Conservation (phyloP, 31 red algal species). For the Bonnemaisonia californica region DNA sequence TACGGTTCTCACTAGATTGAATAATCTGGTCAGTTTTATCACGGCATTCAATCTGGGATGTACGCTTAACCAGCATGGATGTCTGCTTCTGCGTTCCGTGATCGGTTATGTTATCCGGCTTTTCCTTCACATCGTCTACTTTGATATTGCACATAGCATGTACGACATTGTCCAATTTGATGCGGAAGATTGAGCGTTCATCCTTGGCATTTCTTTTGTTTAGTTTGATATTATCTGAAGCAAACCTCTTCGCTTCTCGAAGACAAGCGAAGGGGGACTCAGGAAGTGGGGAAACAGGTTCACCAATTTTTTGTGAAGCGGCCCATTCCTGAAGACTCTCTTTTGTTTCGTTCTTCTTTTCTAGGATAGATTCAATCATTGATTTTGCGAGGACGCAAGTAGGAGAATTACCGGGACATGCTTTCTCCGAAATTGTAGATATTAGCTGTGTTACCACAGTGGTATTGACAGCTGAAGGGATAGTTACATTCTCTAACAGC, state of each 20-base stretch:
- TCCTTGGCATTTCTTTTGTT: conserved; percentile 13
- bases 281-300: not conserved
- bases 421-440: not conserved
- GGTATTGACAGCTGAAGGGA: conserved; percentile 4
- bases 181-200: conserved; percentile 5
- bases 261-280: not conserved
- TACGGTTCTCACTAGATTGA: not conserved
- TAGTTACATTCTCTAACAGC: not conserved
- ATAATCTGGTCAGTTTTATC: not conserved
- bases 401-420: conserved; percentile 8
- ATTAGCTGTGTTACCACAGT: conserved; percentile 2
- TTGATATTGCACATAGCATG: conserved; percentile 17
- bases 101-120: too few species aligned
- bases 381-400: not conserved
- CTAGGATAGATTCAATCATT: too few species aligned
- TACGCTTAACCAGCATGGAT: too few species aligned
- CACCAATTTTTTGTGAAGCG: too few species aligned
- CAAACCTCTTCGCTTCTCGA: not conserved
- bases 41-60: too few species aligned
- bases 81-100: not conserved
- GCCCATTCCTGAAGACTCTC: too few species aligned
- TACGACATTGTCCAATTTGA: conserved; percentile 6
- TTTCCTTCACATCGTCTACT: conserved; percentile 16
- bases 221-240: not conserved
- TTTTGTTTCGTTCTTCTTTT: too few species aligned